phyloP scores from a whole-genome alignment of 2,329 filamentous ascomycete genomes.

The Fusarium sp. region DNA sequence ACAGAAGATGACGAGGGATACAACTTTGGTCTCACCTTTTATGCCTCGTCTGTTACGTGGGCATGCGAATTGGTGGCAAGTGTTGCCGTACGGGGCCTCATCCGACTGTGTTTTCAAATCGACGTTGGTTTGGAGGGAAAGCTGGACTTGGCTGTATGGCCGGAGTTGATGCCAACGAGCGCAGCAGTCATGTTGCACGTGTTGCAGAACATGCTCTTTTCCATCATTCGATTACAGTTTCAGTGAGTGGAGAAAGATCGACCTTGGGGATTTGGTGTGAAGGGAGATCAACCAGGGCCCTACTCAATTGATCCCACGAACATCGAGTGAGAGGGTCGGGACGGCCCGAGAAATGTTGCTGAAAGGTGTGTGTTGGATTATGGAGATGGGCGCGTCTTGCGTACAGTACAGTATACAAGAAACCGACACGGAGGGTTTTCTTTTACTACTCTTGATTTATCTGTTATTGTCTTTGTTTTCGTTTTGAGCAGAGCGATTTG shows the following conservation, averaged over 20 bases:
- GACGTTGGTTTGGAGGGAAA: constrained; percentile 75
- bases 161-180: constrained; percentile 75
- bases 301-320: constrained; percentile 12
- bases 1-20: constrained; percentile 60
- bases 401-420: neutral
- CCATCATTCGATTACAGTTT: constrained; percentile 75
- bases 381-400: constrained; percentile 20
- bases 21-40: constrained; percentile 74
- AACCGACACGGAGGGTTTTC: constrained; percentile 5
- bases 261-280: constrained; percentile 5
- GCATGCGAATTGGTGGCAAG: constrained; percentile 74
- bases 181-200: constrained; percentile 77
- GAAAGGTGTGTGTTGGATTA: constrained; percentile 14
- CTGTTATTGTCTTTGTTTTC: constrained; percentile 10
- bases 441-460: constrained; percentile 5
- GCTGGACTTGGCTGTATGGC: constrained; percentile 74
- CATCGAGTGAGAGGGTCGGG: constrained; percentile 35
- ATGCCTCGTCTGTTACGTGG: constrained; percentile 74
- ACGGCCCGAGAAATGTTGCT: constrained; percentile 45
- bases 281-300: constrained; percentile 7
- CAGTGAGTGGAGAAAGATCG: constrained; percentile 47
- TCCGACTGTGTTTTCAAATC: constrained; percentile 70
- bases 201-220: constrained; percentile 79
- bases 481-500: constrained; percentile 21
- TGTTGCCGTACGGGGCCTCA: constrained; percentile 69